Evolutionary conservation across 2,329 filamentous ascomycete genomes (phyloP).

Genomic region (Hyphodiscus sp.): DNA sequence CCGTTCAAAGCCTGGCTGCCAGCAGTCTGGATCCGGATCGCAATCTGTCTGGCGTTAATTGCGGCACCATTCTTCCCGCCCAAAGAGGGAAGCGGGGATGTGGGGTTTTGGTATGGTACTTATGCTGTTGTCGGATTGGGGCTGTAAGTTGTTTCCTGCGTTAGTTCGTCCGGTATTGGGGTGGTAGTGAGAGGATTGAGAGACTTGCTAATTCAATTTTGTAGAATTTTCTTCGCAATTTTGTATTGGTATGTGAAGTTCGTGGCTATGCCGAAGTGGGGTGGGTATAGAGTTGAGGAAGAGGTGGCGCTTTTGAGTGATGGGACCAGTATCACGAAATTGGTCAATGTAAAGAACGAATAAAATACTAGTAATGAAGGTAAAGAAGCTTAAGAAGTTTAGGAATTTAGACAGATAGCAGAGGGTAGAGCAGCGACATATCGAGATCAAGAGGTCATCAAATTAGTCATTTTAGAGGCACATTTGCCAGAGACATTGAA

Average conservation of each 20-base stretch:
- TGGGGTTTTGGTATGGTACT: conserved; percentile 46
- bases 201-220: conserved; percentile 16
- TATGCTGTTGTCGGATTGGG: conserved; percentile 47
- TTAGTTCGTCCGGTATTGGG: too few relatives aligned
- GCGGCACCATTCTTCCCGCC: conserved; percentile 33
- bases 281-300: conserved; percentile 57
- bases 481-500: too few relatives aligned
- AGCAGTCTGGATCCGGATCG: conserved; percentile 25
- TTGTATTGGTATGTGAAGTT: conserved; percentile 67
- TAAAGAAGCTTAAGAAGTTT: too few relatives aligned
- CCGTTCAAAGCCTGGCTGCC: conserved; percentile 26
- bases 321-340: conserved; percentile 58
- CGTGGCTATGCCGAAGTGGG: conserved; percentile 49
- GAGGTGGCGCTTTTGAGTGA: conserved; percentile 53
- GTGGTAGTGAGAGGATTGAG: too few relatives aligned
- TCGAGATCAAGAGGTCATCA: too few relatives aligned
- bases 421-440: too few relatives aligned
- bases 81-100: conserved; percentile 34
- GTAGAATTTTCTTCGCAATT: conserved; percentile 50
- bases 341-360: conserved; percentile 32
- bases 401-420: too few relatives aligned
- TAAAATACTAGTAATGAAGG: neutral
- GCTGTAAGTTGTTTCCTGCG: conserved; percentile 48
- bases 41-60: conserved; percentile 28
- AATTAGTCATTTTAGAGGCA: too few relatives aligned